phyloP scores from a whole-genome alignment of 345 rosid species.

The Eucalyptus decipiens region DNA sequence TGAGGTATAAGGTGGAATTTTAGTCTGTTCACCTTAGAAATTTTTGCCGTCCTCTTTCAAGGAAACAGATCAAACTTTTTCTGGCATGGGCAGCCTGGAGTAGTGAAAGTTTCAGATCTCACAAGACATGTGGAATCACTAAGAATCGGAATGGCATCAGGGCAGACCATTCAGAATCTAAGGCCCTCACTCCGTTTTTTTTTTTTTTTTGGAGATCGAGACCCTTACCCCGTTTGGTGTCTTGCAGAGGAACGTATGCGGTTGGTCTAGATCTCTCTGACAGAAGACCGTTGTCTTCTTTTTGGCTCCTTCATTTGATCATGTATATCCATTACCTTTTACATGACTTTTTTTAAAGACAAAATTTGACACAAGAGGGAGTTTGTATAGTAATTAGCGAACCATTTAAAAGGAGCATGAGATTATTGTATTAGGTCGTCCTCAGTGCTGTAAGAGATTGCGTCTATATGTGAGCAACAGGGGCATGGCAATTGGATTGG shows the following conservation, averaged over 20 bases:
- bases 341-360: neutral
- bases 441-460: neutral
- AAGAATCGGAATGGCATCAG: neutral
- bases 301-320: neutral
- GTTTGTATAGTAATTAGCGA: neutral
- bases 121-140: neutral
- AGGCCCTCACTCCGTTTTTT: neutral
- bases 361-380: neutral
- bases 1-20: neutral
- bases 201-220: too few species aligned
- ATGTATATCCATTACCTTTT: neutral
- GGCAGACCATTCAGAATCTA: neutral
- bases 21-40: neutral
- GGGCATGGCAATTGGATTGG: neutral
- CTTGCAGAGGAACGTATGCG: neutral
- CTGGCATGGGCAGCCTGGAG: neutral
- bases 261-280: neutral
- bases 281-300: neutral
- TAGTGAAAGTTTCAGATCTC: neutral
- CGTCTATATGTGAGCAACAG: neutral
- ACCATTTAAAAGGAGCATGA: neutral
- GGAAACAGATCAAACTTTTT: neutral
- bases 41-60: neutral
- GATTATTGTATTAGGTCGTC: neutral
- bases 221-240: neutral